Evolutionary conservation across 2,329 filamentous ascomycete genomes (phyloP).

Genomic region (Colletotrichum echinochloae): DNA sequence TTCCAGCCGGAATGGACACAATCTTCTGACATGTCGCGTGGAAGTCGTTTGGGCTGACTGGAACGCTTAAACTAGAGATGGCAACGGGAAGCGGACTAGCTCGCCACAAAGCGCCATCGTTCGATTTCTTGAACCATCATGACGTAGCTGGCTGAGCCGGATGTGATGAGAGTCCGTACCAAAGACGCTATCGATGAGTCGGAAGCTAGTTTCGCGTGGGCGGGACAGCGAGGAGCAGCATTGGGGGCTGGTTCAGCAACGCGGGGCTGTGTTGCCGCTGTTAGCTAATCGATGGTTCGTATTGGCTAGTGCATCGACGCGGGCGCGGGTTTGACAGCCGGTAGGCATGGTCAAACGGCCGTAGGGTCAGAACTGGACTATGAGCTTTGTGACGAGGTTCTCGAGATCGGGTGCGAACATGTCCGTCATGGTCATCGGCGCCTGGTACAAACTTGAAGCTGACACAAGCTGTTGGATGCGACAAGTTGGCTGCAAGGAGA

Average conservation of each 20-base stretch:
- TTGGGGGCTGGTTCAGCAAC: conserved; percentile 24
- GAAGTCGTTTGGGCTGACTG: conserved; percentile 35
- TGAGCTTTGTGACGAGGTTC: conserved; percentile 15
- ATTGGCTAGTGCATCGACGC: conserved; percentile 21
- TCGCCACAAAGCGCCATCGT: conserved; percentile 33
- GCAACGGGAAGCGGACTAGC: conserved; percentile 29
- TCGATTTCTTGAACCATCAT: conserved; percentile 35
- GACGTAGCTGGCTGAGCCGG: conserved; percentile 32
- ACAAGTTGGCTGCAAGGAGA: conserved; percentile 29
- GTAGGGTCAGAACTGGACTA: conserved; percentile 1
- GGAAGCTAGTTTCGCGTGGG: conserved; percentile 22
- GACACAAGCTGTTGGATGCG: conserved; percentile 21
- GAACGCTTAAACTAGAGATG: conserved; percentile 14
- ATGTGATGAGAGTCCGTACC: conserved; percentile 21
- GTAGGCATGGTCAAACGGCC: conserved; percentile 23
- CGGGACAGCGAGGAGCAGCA: conserved; percentile 18
- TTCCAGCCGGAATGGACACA: conserved; percentile 12
- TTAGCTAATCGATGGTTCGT: conserved; percentile 21
- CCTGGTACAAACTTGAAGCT: conserved; percentile 29
- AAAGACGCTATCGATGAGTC: conserved; percentile 24
- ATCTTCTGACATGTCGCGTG: conserved; percentile 34
- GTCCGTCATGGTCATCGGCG: conserved; percentile 19
- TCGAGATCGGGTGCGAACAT: conserved; percentile 4
- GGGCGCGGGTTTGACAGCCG: conserved; percentile 28
- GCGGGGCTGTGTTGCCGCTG: conserved; percentile 14